phyloP scores from a whole-genome alignment of 306 rosid genomes.

The Pyrus betulifolia region DNA sequence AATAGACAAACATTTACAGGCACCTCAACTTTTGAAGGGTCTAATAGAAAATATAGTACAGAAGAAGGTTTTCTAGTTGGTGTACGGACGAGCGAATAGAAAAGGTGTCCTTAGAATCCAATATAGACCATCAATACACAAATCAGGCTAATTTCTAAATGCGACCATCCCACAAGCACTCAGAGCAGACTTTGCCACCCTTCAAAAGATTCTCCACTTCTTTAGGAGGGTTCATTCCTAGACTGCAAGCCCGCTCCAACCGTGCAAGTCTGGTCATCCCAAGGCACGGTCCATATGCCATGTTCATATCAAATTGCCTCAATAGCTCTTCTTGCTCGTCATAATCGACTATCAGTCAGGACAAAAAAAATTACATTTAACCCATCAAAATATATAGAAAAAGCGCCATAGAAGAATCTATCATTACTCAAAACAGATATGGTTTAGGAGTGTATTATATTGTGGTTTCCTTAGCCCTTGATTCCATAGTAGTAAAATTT shows the following conservation, averaged over 20 bases:
- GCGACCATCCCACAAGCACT: conserved; percentile 52
- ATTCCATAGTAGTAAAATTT: not conserved
- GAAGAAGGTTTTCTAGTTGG: too few species aligned
- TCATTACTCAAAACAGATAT: not conserved
- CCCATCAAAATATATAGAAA: not conserved
- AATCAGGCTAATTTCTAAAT: conserved; percentile 20
- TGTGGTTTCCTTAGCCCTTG: not conserved
- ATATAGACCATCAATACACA: not conserved
- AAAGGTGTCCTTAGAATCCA: too few species aligned
- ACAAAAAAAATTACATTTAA: not conserved
- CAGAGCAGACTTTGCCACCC: conserved; percentile 27
- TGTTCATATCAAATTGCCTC: conserved; percentile 80
- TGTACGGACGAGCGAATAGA: too few species aligned
- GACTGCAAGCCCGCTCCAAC: conserved; percentile 70
- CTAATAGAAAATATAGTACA: too few species aligned
- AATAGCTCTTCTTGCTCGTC: conserved; percentile 38
- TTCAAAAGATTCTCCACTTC: conserved; percentile 40
- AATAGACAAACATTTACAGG: too few species aligned
- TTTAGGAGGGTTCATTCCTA: conserved; percentile 65
- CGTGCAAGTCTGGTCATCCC: conserved; percentile 63
- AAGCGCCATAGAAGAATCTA: not conserved
- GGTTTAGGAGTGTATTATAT: too few species aligned
- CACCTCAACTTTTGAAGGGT: too few species aligned
- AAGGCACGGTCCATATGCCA: conserved; percentile 69
- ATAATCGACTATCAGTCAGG: conserved; percentile 36